Percentiles rank a stretch among this genome's conserved stretches.
Evolutionary conservation across 441 rosid genomes (phyloP).

Genomic region (Eutrema salsugineum): DNA sequence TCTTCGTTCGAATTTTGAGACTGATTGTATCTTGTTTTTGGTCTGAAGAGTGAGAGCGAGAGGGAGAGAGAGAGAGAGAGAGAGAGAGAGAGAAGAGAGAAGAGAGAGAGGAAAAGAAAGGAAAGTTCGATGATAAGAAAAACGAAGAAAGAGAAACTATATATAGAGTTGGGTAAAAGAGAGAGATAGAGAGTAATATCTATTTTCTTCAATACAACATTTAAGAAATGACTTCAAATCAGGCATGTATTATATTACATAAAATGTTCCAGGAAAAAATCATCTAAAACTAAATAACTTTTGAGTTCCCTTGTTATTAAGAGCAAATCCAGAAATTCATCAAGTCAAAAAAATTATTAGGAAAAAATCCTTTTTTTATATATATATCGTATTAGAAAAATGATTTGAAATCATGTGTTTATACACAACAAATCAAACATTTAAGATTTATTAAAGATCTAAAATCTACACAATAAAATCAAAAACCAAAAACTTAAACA

Average conservation of each 20-base stretch:
- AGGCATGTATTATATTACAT: not conserved
- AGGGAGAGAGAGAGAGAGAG: not conserved
- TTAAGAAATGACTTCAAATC: not conserved
- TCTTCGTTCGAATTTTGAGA: not conserved
- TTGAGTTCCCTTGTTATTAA: not conserved
- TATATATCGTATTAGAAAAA: not conserved
- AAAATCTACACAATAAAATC: too few relatives aligned
- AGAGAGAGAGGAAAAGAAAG: not conserved
- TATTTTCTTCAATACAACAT: not conserved
- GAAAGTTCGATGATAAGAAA: conserved; percentile 19
- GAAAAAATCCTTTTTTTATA: not conserved
- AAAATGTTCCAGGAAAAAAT: not conserved
- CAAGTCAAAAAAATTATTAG: not conserved
- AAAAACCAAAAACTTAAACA: too few relatives aligned
- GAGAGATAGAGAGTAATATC: not conserved
- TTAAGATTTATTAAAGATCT: too few relatives aligned
- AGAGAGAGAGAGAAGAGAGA: not conserved
- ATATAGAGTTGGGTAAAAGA: conserved; percentile 37
- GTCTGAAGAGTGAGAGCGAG: conserved; percentile 15
- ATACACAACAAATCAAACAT: too few relatives aligned
- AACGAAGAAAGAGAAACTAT: conserved; percentile 21
- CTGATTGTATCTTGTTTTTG: not conserved
- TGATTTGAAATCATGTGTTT: too few relatives aligned
- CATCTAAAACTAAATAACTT: not conserved
- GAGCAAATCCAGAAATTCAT: not conserved